Base-by-base conservation (phyloP, 2,329 filamentous ascomycete species). In the Hymenoscyphus occultus region DNA sequence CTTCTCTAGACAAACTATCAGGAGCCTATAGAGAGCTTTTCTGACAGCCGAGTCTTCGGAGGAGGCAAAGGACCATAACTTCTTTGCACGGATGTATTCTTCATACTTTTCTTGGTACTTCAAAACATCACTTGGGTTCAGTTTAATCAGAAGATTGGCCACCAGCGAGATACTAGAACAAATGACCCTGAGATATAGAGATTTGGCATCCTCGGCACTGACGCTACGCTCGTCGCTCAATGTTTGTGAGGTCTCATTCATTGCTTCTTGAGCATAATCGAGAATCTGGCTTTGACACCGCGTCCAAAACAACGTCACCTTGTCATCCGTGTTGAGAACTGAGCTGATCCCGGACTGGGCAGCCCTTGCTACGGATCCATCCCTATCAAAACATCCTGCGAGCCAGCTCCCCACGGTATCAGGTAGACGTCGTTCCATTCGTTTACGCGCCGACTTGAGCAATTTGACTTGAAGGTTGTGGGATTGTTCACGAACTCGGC, bases 151-250 rank as follows among this genome's bases (percentile, higher is more conserved):
- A 0, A 89, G 77, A 39, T 81, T 80, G 2, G 84, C 71, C 2
- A 87, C 81, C 5, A 89, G 77, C 1, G 82, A 84, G 28, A 89
- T 73, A 63, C 83, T 83, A 7, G 80, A 81, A 10, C 80, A 81
- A 2, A 87, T 73, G 3, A 97, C 93, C 58, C 95, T 85, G 67
- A 88, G 86, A 78, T 96, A 95, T 72, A 97, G 97, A 19, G 90
- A 86, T 70, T 93, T 86, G 3, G 92, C 88, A 75, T 99, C 95
- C 70, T 98, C 94, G 9, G 85, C 79, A 65, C 87, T 95, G 3
- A 93, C 91, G 0, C 88, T 92, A 31, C 94, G 85, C 77, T 96
- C 91, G 75, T 99, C 95, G 74, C 93, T 98, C 42, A 99, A 80
- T 0, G 92, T 96, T 42, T 89, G 84, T 2, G 89, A 78, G 0